Conservation (phyloP, 345 rosid species). For the Rubroshorea leprosula region DNA sequence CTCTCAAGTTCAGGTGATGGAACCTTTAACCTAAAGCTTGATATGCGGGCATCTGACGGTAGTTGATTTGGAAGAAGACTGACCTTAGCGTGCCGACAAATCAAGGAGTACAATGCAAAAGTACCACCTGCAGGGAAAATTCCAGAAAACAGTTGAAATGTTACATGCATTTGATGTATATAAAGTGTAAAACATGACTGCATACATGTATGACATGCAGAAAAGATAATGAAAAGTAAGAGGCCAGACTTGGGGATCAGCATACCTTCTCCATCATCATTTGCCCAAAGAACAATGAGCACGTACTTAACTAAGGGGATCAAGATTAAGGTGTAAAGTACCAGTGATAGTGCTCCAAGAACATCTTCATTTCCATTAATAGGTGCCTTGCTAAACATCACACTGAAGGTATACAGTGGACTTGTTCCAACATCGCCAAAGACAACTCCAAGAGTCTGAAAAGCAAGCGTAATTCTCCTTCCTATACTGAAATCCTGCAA, state of each 20-base stretch:
- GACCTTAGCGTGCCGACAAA: slow-evolving; percentile 93
- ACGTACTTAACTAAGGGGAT: slow-evolving; percentile 89
- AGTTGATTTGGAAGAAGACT: slow-evolving; percentile 98
- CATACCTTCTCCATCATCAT: slow-evolving; percentile 98
- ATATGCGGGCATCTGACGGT: slow-evolving; percentile 90
- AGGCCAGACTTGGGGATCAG: slow-evolving; percentile 6
- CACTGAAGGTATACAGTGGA: slow-evolving; percentile 90
- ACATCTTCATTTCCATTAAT: slow-evolving; percentile 76
- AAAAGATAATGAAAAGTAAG: neutral
- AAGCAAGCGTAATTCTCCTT: slow-evolving; percentile 73
- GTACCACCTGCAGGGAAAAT: slow-evolving; percentile 71
- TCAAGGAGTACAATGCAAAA: slow-evolving; percentile 92
- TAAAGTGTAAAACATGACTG: neutral
- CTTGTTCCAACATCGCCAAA: slow-evolving; percentile 99
- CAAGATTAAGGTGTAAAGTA: slow-evolving; percentile 80
- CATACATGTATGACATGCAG: neutral
- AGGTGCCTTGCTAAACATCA: slow-evolving; percentile 88
- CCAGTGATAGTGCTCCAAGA: slow-evolving; percentile 90
- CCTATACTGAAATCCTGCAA: slow-evolving; percentile 73
- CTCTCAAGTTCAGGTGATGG: slow-evolving; percentile 98
- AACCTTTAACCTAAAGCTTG: slow-evolving; percentile 94
- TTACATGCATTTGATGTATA: neutral
- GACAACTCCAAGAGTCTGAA: slow-evolving; percentile 92
- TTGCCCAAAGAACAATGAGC: slow-evolving; percentile 95
- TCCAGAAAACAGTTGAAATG: slow-evolving; percentile 1